These are phyloP conservation scores for Aspergillus nidulans DNA, from an alignment of 495 filamentous ascomycete species.

Conservation along the genomic window DNA sequence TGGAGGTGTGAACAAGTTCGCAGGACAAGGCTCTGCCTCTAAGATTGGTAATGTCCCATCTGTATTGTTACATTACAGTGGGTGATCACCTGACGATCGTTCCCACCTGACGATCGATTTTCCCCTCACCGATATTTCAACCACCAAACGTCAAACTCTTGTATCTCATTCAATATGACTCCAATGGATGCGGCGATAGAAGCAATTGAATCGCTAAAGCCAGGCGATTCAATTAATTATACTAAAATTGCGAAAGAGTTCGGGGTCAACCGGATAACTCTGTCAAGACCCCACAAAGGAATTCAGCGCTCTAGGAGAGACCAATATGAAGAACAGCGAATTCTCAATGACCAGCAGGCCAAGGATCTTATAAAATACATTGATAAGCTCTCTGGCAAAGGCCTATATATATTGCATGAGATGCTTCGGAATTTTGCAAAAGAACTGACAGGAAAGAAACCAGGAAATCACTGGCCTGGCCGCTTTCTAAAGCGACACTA, in stretches of 20 bases:
- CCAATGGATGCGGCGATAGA: neutral
- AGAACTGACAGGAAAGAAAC: neutral
- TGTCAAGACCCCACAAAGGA: neutral
- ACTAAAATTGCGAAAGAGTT: neutral
- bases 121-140: neutral
- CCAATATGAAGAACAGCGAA: neutral
- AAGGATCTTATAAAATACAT: neutral
- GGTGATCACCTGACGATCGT: neutral
- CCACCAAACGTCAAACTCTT: neutral
- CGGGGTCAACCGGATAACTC: neutral
- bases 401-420: neutral
- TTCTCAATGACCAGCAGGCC: neutral
- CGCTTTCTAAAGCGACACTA: neutral
- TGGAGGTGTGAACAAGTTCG: no score
- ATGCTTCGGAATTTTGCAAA: conserved; percentile 1
- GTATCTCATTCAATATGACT: neutral
- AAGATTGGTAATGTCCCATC: no score
- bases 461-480: neutral
- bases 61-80: no score
- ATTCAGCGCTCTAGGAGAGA: neutral
- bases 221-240: neutral
- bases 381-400: neutral
- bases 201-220: neutral
- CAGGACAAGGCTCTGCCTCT: no score
- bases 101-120: neutral